These are phyloP conservation scores for Xylaria digitata DNA, from an alignment of 2,329 filamentous ascomycete species.

Conservation along the genomic window DNA sequence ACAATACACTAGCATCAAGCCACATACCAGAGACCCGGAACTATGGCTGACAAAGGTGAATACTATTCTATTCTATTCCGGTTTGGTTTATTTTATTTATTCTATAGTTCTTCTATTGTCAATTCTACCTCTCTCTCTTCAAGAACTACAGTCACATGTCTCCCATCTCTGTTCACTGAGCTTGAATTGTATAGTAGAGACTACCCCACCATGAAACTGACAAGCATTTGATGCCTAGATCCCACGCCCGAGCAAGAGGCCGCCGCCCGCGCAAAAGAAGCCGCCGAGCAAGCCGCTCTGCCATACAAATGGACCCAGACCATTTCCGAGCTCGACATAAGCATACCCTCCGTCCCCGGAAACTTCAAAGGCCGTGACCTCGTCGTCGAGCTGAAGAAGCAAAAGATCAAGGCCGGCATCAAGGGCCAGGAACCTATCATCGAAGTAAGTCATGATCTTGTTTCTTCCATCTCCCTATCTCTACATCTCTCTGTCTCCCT, in stretches of 20 bases:
- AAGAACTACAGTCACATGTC: not conserved
- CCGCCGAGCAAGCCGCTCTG: constrained; percentile 86
- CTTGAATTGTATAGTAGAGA: not conserved
- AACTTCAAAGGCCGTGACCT: constrained; percentile 89
- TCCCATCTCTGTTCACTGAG: not conserved
- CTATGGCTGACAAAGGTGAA: constrained; percentile 45
- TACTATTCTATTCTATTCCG: not conserved
- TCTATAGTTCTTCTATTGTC: too few relatives aligned
- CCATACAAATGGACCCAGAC: constrained; percentile 98
- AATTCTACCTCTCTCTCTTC: not conserved
- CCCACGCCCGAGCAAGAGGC: constrained; percentile 66
- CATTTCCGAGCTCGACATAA: constrained; percentile 87
- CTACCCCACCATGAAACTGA: constrained; percentile 30
- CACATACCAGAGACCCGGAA: constrained; percentile 4
- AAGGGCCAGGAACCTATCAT: constrained; percentile 91
- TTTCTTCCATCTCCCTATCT: not conserved
- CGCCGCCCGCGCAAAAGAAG: constrained; percentile 75
- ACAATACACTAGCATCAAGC: not conserved
- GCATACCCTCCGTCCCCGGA: constrained; percentile 75
- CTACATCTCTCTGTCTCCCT: not conserved
- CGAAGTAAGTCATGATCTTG: constrained; percentile 66
- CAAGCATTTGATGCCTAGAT: constrained; percentile 53
- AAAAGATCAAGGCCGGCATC: constrained; percentile 79
- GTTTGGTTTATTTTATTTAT: not conserved
- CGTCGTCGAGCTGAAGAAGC: constrained; percentile 83